Evolutionary conservation across 2,329 filamentous ascomycete genomes (phyloP).

Genomic region (Pseudogymnoascus sp.): DNA sequence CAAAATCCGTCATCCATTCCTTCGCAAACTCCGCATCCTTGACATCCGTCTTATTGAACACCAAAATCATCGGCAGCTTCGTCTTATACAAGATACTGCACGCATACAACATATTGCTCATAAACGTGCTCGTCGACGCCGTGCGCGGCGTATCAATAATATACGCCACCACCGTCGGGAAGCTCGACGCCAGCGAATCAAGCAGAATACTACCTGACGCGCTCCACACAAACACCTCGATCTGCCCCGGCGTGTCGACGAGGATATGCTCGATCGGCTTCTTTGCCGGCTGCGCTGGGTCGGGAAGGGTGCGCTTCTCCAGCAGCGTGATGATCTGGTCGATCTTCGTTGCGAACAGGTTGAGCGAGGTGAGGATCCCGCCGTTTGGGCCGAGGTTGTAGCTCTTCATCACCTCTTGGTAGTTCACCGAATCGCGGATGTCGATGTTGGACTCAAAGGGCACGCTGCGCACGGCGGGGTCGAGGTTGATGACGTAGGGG

Average conservation of each 20-base stretch:
- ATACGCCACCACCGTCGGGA: conserved; percentile 95
- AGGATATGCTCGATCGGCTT: conserved; percentile 73
- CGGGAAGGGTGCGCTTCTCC: conserved; percentile 73
- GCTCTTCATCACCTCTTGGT: conserved; percentile 99
- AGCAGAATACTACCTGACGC: conserved; percentile 90
- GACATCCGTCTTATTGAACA: conserved; percentile 98
- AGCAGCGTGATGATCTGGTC: conserved; percentile 86
- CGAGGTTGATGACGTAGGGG: conserved; percentile 94
- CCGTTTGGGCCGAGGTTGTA: conserved; percentile 97
- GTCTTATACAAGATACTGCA: conserved; percentile 99
- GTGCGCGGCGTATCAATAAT: conserved; percentile 95
- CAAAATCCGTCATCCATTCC: conserved; percentile 99
- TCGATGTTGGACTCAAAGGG: conserved; percentile 98
- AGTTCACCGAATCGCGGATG: conserved; percentile 97
- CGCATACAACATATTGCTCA: conserved; percentile 99
- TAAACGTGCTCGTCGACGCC: conserved; percentile 89
- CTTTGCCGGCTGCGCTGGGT: conserved; percentile 42
- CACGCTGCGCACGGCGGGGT: conserved; percentile 85
- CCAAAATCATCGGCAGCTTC: conserved; percentile 94
- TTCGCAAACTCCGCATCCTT: conserved; percentile 85
- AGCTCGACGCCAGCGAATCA: conserved; percentile 83
- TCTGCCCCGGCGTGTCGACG: conserved; percentile 93
- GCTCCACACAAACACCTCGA: conserved; percentile 98
- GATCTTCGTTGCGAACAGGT: conserved; percentile 95
- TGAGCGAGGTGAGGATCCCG: conserved; percentile 88